Base-by-base conservation (phyloP, 2,329 filamentous ascomycete genomes). In the Microdochium nivale region DNA sequence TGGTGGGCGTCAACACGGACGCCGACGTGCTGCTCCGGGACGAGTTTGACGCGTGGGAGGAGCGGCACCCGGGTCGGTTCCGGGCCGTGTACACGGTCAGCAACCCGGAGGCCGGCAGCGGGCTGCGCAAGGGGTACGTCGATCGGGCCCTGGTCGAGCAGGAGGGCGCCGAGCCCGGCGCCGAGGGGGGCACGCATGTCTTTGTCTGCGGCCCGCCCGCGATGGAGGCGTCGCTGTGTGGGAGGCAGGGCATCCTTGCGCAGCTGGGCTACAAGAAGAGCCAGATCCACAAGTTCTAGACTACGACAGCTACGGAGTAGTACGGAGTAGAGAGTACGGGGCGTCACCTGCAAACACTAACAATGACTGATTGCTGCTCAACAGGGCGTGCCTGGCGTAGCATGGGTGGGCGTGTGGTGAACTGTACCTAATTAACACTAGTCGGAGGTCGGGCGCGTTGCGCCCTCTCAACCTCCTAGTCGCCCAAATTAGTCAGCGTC, bases 191-290 rank as follows among this genome's bases (percentile, higher is more conserved):
- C 54, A 66, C 67, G 55, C 85, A 85, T 65, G 80, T 88, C 0
- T 84, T 87, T 59, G 71, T 88, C 1, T 87, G 84, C 61, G 85
- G 86, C 0, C 86, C 86, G 19, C 83, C 84, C 1, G 72, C 74
- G 0, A 87, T 88, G 83, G 80, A 87, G 63, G 70, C 70, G 52
- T 72, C 76, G 11, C 62, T 86, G 37, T 66, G 68, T 51, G 65
- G 62, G 13, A 62, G 68, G 13, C 59, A 61, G 1, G 83, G 83
- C 0, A 70, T 84, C 30, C 58, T 87, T 59, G 65, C 68, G 13
- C 69, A 81, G 60, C 58, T 86, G 56, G 83, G 83, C 0, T 83
- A 81, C 59, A 62, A 58, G 13, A 79, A 78, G 60, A 71, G 75
- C 13, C 76, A 84, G 61, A 74, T 86, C 21, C 69, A 83, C 59